Base-by-base conservation (phyloP, 805 yeast genomes). In the Nakazawaea holstii region DNA sequence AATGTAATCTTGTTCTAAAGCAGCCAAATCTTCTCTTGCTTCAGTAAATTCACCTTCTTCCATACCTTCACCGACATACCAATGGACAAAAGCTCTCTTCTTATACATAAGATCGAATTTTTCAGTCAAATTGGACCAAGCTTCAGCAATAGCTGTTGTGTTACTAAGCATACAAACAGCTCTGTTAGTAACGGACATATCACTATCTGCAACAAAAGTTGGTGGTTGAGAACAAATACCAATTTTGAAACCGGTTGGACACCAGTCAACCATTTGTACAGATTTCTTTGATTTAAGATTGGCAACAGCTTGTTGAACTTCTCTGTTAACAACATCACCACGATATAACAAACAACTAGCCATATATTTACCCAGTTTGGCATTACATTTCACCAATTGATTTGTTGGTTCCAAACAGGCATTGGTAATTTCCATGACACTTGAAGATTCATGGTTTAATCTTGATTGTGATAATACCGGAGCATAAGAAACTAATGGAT, bases 1-100 rank as follows among this genome's bases (percentile, higher is more conserved):
- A 62, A 80, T 82, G 69, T 89, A 89, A 69, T 89, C 96, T 70
- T 87, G 84, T 72, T 89, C 96, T 64, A 89, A 78, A 51, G 95
- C 92, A 54, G 95, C 95, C 68, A 89, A 79, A 65, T 89, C 94
- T 72, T 82, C 96, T 73, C 96, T 87, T 48, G 96, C 96, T 72
- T 89, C 96, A 53, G 88, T 81, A 68, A 89, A 89, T 72, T 89
- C 96, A 65, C 96, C 96, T 72, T 89, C 96, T 69, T 89, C 96
- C 96, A 89, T 88, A 73, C 96, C 96, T 73, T 89, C 96, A 61
- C 96, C 95, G 50, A 89, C 96, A 62, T 87, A 89, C 96, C 96
- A 89, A 75, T 89, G 96, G 52, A 89, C 96, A 64, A 89, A 89
- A 41, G 96, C 96, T 70, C 96, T 87, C 79, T 89, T 89, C 59